Evolutionary conservation across 2,329 filamentous ascomycete genomes (phyloP), one percentile per base, ranked within the genome.

Genomic region (Cladorrhinum sp.): DNA sequence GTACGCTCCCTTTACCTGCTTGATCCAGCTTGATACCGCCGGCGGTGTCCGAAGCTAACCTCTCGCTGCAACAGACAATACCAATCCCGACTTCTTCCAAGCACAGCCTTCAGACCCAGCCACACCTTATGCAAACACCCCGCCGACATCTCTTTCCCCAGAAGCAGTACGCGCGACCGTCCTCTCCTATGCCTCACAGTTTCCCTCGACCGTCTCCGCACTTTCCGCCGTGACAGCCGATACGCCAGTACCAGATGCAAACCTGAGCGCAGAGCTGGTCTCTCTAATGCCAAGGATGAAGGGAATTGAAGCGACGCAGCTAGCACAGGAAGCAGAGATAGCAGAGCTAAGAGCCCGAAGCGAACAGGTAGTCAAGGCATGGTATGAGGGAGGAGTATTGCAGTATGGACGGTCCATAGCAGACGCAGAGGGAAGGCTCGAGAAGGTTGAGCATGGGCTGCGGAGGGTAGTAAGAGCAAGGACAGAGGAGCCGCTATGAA

Each of bases 341-440:
- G 83, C 82, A 22, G 83, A 83, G 71, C 80, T 89, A 70, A 81
- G 85, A 71, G 81, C 76, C 63, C 81, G 81, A 65, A 93, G 83
- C 75, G 90, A 86, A 73, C 72, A 73, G 64, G 76, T 83, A 23
- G 75, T 92, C 61, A 82, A 87, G 65, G 75, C 79, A 36, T 96
- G 91, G 88, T 92, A 93, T 74, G 87, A 92, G 71, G 77, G 84
- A 23, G 85, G 86, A 2, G 79, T 95, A 49, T 77, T 96, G 52
- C 81, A 82, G 10, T 85, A 85, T 66, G 88, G 88, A 0, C 83
- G 86, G 66, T 82, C 83, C 60, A 87, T 92, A 77, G 88, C 88
- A 22, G 85, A 88, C 55, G 85, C 88, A 70, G 89, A 96, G 74
- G 81, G 83, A 32, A 79, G 89, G 54, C 73, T 93, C 12, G 83